These are phyloP conservation scores for Colletotrichum limetticola DNA, from an alignment of 2,329 filamentous ascomycete genomes.

Conservation along the genomic window DNA sequence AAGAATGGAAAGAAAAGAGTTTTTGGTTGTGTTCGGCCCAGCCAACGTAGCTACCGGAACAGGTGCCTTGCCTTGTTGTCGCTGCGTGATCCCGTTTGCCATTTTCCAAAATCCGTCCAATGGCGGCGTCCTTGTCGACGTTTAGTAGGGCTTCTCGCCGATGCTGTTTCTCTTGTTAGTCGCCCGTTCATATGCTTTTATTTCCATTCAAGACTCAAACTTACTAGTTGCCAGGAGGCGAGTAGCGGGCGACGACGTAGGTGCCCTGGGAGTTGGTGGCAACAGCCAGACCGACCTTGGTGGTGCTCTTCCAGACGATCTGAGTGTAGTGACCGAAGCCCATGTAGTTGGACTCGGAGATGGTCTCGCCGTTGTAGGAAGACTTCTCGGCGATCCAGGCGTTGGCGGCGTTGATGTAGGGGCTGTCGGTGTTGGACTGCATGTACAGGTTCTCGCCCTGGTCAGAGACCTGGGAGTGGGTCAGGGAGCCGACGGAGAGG, in stretches of 20 bases:
- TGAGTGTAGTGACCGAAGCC: conserved; percentile 46
- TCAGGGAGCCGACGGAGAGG: conserved; percentile 30
- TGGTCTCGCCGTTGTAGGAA: conserved; percentile 30
- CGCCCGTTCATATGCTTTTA: background rate
- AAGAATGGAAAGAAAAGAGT: conserved; percentile 17
- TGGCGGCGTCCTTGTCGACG: background rate
- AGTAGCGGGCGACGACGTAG: conserved; percentile 48
- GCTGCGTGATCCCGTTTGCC: conserved; percentile 1
- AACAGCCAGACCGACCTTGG: conserved; percentile 45
- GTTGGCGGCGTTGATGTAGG: conserved; percentile 28
- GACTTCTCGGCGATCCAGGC: conserved; percentile 33
- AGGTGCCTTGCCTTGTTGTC: background rate
- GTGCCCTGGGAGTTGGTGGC: conserved; percentile 41
- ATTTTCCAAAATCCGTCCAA: conserved; percentile 16
- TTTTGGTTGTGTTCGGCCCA: conserved; percentile 9
- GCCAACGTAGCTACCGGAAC: background rate
- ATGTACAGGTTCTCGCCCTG: conserved; percentile 37
- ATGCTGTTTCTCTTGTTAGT: conserved; percentile 16
- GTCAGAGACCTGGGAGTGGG: conserved; percentile 22
- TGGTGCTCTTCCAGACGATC: conserved; percentile 45
- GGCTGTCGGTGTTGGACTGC: conserved; percentile 24
- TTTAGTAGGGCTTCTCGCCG: conserved; percentile 43
- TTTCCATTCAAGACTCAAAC: background rate
- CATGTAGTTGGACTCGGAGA: conserved; percentile 32
- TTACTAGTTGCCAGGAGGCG: conserved; percentile 44